These are phyloP conservation scores for Melocanna baccifera DNA, from an alignment of 176 grass and related monocot genomes.

Conservation along the genomic window DNA sequence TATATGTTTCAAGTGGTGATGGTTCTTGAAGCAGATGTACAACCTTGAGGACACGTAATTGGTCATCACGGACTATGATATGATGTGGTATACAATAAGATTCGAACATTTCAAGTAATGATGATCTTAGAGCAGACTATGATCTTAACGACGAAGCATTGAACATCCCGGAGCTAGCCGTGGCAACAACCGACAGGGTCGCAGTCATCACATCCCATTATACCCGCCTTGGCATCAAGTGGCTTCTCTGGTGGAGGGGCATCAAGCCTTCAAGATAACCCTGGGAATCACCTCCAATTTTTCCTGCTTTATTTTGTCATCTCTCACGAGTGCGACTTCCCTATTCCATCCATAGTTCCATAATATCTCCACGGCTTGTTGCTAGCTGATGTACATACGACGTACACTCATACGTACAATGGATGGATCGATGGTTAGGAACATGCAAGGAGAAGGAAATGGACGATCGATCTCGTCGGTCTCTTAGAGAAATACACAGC, in stretches of 20 bases:
- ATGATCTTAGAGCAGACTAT: too few species aligned
- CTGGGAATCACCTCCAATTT: conserved; percentile 28
- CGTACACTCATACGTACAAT: not conserved
- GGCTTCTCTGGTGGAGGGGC: conserved; percentile 37
- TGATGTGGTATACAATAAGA: too few species aligned
- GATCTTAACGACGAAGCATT: too few species aligned
- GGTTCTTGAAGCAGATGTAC: too few species aligned
- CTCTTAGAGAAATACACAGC: too few species aligned
- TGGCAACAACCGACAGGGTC: not conserved
- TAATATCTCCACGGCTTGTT: conserved; percentile 1
- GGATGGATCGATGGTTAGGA: not conserved
- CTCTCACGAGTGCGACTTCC: not conserved
- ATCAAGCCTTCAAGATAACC: conserved; percentile 28
- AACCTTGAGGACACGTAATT: too few species aligned
- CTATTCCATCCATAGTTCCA: not conserved
- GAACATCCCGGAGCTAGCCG: not conserved
- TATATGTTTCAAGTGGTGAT: too few species aligned
- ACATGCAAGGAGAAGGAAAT: not conserved
- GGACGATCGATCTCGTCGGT: too few species aligned
- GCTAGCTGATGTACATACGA: not conserved
- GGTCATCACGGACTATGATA: accelerated
- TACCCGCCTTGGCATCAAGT: conserved; percentile 22
- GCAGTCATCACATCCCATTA: conserved; percentile 17
- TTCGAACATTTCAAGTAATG: too few species aligned
- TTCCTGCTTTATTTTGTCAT: not conserved